Evolutionary conservation across 1,284 basidiomycete genomes (phyloP).

Genomic region (Pholiota adiposa): DNA sequence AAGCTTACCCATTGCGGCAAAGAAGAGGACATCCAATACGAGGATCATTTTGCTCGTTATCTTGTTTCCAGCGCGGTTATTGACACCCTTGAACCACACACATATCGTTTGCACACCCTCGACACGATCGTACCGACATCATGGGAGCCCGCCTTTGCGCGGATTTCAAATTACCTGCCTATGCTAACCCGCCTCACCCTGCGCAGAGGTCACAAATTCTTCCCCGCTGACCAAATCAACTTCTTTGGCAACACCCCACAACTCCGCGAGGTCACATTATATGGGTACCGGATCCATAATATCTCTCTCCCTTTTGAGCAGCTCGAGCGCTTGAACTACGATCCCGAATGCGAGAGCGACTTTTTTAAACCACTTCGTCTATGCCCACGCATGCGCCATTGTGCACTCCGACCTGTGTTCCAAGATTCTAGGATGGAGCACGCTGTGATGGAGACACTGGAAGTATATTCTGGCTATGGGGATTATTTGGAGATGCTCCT

Average conservation of each 20-base stretch:
- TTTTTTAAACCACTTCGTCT: slow-evolving; percentile 19
- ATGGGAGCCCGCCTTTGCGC: slow-evolving; percentile 15
- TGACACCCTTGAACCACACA: slow-evolving; percentile 13
- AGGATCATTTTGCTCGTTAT: slow-evolving; percentile 12
- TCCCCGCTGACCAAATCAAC: slow-evolving; percentile 16
- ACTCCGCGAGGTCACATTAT: slow-evolving; percentile 19
- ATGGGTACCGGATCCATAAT: slow-evolving; percentile 16
- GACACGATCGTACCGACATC: slow-evolving; percentile 21
- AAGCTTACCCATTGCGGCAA: slow-evolving; percentile 22
- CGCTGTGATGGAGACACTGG: slow-evolving; percentile 16
- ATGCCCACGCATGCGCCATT: slow-evolving; percentile 11
- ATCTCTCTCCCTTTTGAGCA: slow-evolving; percentile 22
- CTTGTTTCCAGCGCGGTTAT: slow-evolving; percentile 18
- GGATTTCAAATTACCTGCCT: slow-evolving; percentile 13
- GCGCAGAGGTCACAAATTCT: too few relatives aligned
- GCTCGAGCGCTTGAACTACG: slow-evolving; percentile 16
- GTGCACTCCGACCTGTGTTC: slow-evolving; percentile 15
- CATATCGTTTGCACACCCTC: slow-evolving; percentile 23
- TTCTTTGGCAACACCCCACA: slow-evolving; percentile 18
- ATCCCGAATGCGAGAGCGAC: slow-evolving; percentile 17
- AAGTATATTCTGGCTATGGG: slow-evolving; percentile 16
- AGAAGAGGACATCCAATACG: slow-evolving; percentile 6
- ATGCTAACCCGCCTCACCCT: slow-evolving; percentile 17
- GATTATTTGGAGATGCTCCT: slow-evolving; percentile 15
- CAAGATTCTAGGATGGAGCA: slow-evolving; percentile 11